Evolutionary conservation across 116 monocot genomes (phyloP).

Genomic region (Cymodocea nodosa): DNA sequence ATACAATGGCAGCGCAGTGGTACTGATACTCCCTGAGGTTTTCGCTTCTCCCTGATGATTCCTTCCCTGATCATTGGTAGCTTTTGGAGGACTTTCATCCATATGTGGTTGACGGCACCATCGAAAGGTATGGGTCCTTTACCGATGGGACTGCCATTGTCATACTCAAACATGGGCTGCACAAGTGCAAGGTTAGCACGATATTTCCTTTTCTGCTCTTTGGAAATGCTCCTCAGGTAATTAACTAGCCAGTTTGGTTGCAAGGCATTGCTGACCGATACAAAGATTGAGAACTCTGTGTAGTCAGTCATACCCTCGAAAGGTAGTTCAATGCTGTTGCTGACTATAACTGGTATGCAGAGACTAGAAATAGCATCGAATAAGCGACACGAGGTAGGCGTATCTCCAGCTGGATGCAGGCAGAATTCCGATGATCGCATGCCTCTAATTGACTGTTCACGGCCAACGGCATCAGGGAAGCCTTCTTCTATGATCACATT

Average conservation of each 20-base stretch:
- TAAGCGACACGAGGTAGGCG: slow-evolving; percentile 85
- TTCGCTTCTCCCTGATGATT: slow-evolving; percentile 43
- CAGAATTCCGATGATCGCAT: slow-evolving; percentile 85
- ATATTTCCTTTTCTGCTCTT: slow-evolving; percentile 24
- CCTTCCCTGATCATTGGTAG: slow-evolving; percentile 65
- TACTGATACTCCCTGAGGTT: slow-evolving; percentile 37
- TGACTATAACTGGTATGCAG: slow-evolving; percentile 80
- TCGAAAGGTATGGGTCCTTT: slow-evolving; percentile 24
- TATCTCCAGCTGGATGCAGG: slow-evolving; percentile 90
- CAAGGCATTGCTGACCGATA: slow-evolving; percentile 50
- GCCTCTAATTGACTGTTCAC: slow-evolving; percentile 72
- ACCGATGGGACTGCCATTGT: slow-evolving; percentile 39
- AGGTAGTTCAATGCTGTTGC: slow-evolving; percentile 85
- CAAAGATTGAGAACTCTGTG: slow-evolving; percentile 48
- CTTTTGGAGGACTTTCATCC: slow-evolving; percentile 71
- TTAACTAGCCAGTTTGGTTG: slow-evolving; percentile 45
- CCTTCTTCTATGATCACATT: slow-evolving; percentile 83
- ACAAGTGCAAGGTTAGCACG: slow-evolving; percentile 44
- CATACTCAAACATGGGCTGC: slow-evolving; percentile 65
- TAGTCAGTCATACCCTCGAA: slow-evolving; percentile 89
- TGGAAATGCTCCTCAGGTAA: slow-evolving; percentile 35
- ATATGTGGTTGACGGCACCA: slow-evolving; percentile 81
- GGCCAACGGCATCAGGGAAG: slow-evolving; percentile 79
- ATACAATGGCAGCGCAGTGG: slow-evolving; percentile 77
- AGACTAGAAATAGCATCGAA: slow-evolving; percentile 86